phyloP scores from a whole-genome alignment of 1,139 yeast genomes.

The Zygosaccharomyces sapae region DNA sequence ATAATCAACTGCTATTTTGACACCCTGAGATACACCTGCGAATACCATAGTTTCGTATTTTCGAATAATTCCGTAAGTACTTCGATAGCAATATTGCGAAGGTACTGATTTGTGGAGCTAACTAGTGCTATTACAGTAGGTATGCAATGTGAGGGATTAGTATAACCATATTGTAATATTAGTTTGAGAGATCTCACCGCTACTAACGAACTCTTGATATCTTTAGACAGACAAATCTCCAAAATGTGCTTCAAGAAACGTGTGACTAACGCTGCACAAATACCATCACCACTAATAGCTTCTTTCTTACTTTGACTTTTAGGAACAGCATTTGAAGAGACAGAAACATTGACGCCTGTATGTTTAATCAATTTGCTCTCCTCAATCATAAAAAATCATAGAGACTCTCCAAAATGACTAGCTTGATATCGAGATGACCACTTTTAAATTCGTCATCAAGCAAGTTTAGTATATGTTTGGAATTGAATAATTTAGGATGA shows the following conservation, averaged over 20 bases:
- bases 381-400: constrained; percentile 52
- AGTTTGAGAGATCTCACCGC: constrained; percentile 54
- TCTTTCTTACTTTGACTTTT: constrained; percentile 40
- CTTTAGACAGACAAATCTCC: constrained; percentile 46
- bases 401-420: constrained; percentile 52
- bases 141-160: constrained; percentile 66
- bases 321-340: constrained; percentile 20
- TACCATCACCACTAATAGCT: constrained; percentile 49
- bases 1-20: constrained; percentile 52
- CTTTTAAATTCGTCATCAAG: constrained; percentile 47
- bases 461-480: constrained; percentile 48
- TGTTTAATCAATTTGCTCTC: constrained; percentile 45
- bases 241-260: constrained; percentile 51
- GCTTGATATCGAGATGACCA: constrained; percentile 40
- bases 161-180: constrained; percentile 61
- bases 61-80: constrained; percentile 55
- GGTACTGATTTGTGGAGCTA: constrained; percentile 46
- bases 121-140: constrained; percentile 69
- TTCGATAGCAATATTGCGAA: constrained; percentile 47
- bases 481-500: constrained; percentile 59
- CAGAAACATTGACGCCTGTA: constrained; percentile 36
- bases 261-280: constrained; percentile 68
- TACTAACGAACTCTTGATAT: constrained; percentile 43
- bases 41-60: constrained; percentile 68
- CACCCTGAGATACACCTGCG: constrained; percentile 58